Conservation (phyloP, 306 rosid species). For the Malus orientalis region DNA sequence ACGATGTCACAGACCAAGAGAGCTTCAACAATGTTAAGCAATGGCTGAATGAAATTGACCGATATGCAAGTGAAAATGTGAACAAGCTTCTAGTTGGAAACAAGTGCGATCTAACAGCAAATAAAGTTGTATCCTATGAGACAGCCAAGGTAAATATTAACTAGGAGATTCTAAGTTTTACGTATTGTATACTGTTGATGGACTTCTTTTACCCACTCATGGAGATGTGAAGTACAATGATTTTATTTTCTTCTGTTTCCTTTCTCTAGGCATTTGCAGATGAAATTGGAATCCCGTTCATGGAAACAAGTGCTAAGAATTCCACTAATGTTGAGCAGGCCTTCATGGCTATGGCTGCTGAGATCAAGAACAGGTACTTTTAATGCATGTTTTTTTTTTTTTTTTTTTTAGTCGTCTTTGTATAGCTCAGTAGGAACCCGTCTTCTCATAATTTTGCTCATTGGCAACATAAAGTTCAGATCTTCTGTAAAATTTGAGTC, state of each 20-base stretch:
- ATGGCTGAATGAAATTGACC: conserved; percentile 54
- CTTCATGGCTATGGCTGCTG: conserved; percentile 60
- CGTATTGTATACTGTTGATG: background rate
- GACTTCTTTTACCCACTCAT: background rate
- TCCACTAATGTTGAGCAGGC: conserved; percentile 55
- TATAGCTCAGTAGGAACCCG: background rate
- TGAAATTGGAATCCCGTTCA: conserved; percentile 51
- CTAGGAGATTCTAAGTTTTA: background rate
- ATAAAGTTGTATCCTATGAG: conserved; percentile 48
- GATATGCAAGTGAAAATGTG: conserved; percentile 52
- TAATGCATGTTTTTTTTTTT: background rate
- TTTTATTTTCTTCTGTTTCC: background rate
- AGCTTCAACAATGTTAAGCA: conserved; percentile 53
- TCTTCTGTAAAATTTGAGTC: background rate
- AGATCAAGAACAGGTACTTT: conserved; percentile 39
- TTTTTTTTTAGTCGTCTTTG: background rate
- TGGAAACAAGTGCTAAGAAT: conserved; percentile 53
- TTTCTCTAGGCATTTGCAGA: conserved; percentile 37
- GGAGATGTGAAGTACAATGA: background rate
- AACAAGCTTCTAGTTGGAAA: conserved; percentile 54
- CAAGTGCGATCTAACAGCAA: conserved; percentile 47
- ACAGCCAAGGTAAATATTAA: conserved; percentile 37
- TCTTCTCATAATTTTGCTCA: background rate
- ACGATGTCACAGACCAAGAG: conserved; percentile 51
- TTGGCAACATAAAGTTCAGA: background rate